Evolutionary conservation across 2,329 filamentous ascomycete genomes (phyloP), one percentile per base, ranked within the genome.

Genomic region (Fusarium liriodendri): DNA sequence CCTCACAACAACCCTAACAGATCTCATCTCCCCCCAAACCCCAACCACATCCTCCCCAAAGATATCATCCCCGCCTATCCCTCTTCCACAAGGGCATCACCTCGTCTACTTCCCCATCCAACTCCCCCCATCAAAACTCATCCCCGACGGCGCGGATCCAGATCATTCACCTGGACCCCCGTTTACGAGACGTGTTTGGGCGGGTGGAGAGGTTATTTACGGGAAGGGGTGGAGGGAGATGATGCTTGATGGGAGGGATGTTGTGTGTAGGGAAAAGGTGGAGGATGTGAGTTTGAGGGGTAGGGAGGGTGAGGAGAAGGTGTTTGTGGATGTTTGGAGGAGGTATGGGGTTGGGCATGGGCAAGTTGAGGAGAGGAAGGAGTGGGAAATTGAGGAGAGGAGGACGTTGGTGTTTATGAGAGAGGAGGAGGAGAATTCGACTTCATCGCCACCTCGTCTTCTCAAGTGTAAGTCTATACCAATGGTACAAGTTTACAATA

Each of bases 91-190:
- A 33, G 93, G 92, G 38, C 92, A 97, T 80, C 95, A 98, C 81
- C 87, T 98, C 38, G 90, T 96, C 73, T 97, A 97, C 85, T 98
- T 98, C 84, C 94, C 95, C 68, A 89, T 93, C 13, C 89, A 91
- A 71, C 85, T 92, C 20, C 86, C 89, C 1, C 84, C 89, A 16
- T 89, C 88, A 9, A 76, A 86, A 37, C 89, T 98, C 50, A 88
- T 95, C 20, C 86, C 90, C 2, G 97, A 99, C 84, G 96, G 97
- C 66, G 97, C 95, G 1, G 96, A 98, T 80, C 86, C 89, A 6
- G 86, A 92, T 62, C 95, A 98, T 79, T 91, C 87, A 27, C 96
- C 96, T 0, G 94, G 93, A 2, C 80, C 80, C 5, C 91, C 91
- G 1, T 98, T 94, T 80, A 87, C 87, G 60, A 89, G 94, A 25